Percentiles rank a stretch among this genome's conserved stretches.
phyloP scores from a whole-genome alignment of 805 yeast species.

The Starmerella apicola region DNA sequence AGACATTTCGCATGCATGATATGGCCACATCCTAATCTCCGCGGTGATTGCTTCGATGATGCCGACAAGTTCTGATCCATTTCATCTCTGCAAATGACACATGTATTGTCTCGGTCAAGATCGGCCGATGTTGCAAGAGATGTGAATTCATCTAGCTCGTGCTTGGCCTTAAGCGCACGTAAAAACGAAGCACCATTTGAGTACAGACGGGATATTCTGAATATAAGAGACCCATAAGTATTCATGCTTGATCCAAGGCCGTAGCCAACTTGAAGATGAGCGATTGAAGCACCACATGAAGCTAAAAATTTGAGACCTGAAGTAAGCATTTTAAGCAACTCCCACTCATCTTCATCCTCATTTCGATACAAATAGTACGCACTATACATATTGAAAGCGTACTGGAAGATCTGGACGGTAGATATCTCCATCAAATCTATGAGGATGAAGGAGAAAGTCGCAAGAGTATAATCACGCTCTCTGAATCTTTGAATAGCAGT shows the following conservation, averaged over 20 bases:
- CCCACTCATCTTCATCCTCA: conserved; percentile 61
- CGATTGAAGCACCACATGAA: conserved; percentile 36
- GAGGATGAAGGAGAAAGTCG: conserved; percentile 6
- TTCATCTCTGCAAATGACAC: conserved; percentile 89
- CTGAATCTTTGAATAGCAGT: conserved; percentile 2
- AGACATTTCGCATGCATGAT: conserved; percentile 81
- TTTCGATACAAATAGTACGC: conserved; percentile 34
- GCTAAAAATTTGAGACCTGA: conserved; percentile 44
- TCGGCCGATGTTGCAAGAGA: conserved; percentile 52
- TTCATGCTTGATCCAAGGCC: conserved; percentile 36
- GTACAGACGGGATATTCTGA: conserved; percentile 25
- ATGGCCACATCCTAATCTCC: conserved; percentile 73
- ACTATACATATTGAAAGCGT: conserved; percentile 45
- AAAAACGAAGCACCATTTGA: conserved; percentile 23
- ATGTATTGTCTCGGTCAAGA: conserved; percentile 45
- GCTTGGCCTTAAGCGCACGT: conserved; percentile 31
- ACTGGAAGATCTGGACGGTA: conserved; percentile 42
- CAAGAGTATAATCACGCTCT: conserved; percentile 7
- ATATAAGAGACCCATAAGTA: conserved; percentile 31
- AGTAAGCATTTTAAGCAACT: conserved; percentile 45
- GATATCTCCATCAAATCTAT: conserved; percentile 57
- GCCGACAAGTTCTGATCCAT: conserved; percentile 32
- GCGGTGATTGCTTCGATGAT: conserved; percentile 40
- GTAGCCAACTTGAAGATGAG: conserved; percentile 32
- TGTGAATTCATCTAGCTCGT: conserved; percentile 52